Evolutionary conservation across 73 alveolate species (phyloP), one percentile per base, ranked within the genome.

Genomic region (Urostyla sp.): DNA sequence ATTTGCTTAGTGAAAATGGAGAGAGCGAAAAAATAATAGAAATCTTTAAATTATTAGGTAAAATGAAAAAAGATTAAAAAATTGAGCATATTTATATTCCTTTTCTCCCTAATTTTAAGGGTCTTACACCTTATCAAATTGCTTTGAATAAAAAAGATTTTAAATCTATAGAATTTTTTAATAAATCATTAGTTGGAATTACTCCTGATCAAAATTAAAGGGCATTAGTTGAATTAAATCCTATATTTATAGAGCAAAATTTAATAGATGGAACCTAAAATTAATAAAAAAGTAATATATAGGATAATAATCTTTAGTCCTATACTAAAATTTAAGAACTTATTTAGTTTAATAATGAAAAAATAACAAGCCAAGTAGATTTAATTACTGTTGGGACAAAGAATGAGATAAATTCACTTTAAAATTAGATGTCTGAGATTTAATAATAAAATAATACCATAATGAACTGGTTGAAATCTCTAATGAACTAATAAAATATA

Each of bases 161-260:
- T 28, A 37, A 44, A 16, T 49, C 49, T 7, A 36, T 66, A 1
- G 80, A 66, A 18, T 40, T 43, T 49, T 40, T 66, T 59, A 18
- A 40, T 4, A 4, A 18, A 21, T 43, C 37, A 13, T 48, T 66
- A 18, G 4, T 31, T 7, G 66, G 66, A 21, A 40, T 40, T 28
- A 63, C 23, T 45, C 13, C 11, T 45, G 80, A 66, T 66, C 80
- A 66, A 27, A 59, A 66, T 26, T 66, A 59, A 66, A 66, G 80
- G 44, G 80, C 59, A 44, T 40, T 66, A 6, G n/a, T 1, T 1
- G 20, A 37, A 5, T 13, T 66, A 4, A 3, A 40, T 40, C 66
- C 38, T 3, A 24, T 40, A 2, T 32, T 36, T 21, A 16, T 66
- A 13, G 66, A 66, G 20, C 13, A 48, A 18, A 51, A 66, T 40